These are phyloP conservation scores for Aspergillus udagawae DNA, from an alignment of 2,329 filamentous ascomycete genomes.

Conservation along the genomic window DNA sequence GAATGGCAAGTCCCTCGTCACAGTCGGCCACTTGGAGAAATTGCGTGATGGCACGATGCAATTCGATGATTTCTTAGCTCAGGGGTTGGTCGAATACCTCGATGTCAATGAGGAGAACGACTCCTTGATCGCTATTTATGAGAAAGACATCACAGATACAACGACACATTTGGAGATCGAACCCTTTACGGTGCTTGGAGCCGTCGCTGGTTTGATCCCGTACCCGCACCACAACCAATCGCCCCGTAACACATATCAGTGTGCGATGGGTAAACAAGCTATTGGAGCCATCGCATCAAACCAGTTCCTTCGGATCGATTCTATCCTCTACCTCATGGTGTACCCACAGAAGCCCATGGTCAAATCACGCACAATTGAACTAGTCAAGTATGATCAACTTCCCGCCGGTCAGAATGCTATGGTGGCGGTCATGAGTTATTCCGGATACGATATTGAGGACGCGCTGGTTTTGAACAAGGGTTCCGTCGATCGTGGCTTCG, in stretches of 20 bases:
- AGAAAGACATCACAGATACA: constrained; percentile 73
- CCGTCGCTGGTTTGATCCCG: constrained; percentile 91
- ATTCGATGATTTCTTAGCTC: constrained; percentile 90
- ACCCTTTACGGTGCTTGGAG: constrained; percentile 92
- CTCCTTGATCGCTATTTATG: constrained; percentile 84
- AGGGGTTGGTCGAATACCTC: constrained; percentile 90
- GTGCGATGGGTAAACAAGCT: constrained; percentile 99
- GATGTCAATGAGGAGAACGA: constrained; percentile 99
- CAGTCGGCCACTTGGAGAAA: constrained; percentile 70
- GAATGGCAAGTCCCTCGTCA: constrained; percentile 77
- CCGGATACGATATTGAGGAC: constrained; percentile 98
- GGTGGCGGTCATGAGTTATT: constrained; percentile 98
- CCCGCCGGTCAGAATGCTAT: constrained; percentile 96
- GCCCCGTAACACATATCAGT: constrained; percentile 96
- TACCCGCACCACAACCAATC: constrained; percentile 99
- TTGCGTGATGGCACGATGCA: constrained; percentile 78
- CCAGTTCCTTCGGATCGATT: constrained; percentile 95
- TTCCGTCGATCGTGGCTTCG: constrained; percentile 90
- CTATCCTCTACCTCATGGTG: constrained; percentile 90
- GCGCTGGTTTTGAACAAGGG: constrained; percentile 95
- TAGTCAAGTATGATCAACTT: constrained; percentile 95
- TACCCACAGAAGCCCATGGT: constrained; percentile 98
- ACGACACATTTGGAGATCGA: constrained; percentile 97
- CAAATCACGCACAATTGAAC: constrained; percentile 91
- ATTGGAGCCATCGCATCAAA: constrained; percentile 98